Percentiles rank a stretch among this genome's conserved stretches.
Evolutionary conservation across 148 eudicot genomes (phyloP).

Genomic region (Nyssa sinensis): DNA sequence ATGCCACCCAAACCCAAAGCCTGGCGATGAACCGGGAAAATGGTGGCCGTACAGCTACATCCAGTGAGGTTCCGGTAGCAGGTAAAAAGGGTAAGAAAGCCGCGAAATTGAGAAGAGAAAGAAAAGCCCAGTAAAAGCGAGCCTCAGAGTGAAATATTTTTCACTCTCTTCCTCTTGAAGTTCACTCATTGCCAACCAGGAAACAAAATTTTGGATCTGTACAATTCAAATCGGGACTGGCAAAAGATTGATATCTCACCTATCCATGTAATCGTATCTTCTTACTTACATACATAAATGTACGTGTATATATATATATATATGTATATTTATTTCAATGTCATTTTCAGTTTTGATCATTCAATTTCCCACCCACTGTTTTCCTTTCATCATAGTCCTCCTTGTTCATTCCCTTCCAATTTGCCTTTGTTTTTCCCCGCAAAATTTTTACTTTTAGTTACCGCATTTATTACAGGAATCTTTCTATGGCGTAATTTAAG

Average conservation of each 20-base stretch:
- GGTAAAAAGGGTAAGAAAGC: background rate
- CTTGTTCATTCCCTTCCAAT: background rate
- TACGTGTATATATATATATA: background rate
- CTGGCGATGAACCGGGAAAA: background rate
- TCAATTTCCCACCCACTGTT: no score
- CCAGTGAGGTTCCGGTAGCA: background rate
- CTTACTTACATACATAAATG: background rate
- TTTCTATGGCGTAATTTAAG: slow-evolving; percentile 23
- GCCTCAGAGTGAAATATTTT: background rate
- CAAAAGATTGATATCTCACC: no score
- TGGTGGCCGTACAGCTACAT: background rate
- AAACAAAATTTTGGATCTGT: background rate
- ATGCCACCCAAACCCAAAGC: background rate
- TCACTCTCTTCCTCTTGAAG: background rate
- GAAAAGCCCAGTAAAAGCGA: background rate
- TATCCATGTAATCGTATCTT: no score
- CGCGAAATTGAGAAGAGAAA: background rate
- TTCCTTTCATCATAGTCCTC: no score
- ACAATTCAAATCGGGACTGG: no score
- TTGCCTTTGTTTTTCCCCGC: background rate
- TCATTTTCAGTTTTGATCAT: background rate
- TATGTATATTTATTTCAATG: background rate
- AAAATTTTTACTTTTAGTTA: background rate
- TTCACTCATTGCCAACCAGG: background rate
- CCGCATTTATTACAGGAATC: slow-evolving; percentile 17